Conservation (phyloP, 148 eudicot species). For the Rhododendron ovatum region DNA sequence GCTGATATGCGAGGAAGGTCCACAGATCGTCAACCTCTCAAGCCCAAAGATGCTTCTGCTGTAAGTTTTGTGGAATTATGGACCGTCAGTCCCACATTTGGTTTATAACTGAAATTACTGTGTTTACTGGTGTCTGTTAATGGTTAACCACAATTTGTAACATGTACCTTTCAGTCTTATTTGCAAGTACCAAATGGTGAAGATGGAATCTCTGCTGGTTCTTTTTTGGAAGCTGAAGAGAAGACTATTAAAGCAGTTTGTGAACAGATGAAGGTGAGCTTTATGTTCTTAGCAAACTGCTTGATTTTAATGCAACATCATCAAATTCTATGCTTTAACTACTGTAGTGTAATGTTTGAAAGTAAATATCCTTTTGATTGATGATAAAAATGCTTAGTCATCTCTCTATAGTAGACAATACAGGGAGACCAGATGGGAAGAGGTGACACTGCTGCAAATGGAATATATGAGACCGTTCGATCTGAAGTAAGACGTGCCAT, state of each 20-base stretch:
- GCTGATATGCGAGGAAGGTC: slow-evolving; percentile 33
- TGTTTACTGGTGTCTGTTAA: background rate
- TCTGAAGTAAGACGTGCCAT: slow-evolving; percentile 62
- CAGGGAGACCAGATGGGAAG: slow-evolving; percentile 23
- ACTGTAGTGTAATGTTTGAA: background rate
- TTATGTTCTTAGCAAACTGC: background rate
- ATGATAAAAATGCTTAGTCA: background rate
- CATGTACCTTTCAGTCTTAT: slow-evolving; percentile 27
- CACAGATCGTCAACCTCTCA: slow-evolving; percentile 24
- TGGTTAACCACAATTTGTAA: background rate
- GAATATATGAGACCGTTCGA: slow-evolving; percentile 55
- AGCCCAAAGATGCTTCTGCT: slow-evolving; percentile 47
- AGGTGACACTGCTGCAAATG: slow-evolving; percentile 26
- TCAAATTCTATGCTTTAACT: background rate
- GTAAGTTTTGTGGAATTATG: slow-evolving; percentile 31
- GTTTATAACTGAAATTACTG: too few relatives aligned
- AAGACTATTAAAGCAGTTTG: slow-evolving; percentile 55
- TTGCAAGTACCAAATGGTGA: slow-evolving; percentile 39
- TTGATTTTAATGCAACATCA: background rate
- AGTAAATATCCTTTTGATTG: background rate
- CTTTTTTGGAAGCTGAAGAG: slow-evolving; percentile 71
- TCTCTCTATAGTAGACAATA: slow-evolving; percentile 12
- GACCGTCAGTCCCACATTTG: background rate
- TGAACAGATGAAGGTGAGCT: slow-evolving; percentile 56
- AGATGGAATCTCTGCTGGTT: slow-evolving; percentile 44